Conservation (phyloP, 1,284 basidiomycete genomes). For the Mycosarcoma maydis region DNA sequence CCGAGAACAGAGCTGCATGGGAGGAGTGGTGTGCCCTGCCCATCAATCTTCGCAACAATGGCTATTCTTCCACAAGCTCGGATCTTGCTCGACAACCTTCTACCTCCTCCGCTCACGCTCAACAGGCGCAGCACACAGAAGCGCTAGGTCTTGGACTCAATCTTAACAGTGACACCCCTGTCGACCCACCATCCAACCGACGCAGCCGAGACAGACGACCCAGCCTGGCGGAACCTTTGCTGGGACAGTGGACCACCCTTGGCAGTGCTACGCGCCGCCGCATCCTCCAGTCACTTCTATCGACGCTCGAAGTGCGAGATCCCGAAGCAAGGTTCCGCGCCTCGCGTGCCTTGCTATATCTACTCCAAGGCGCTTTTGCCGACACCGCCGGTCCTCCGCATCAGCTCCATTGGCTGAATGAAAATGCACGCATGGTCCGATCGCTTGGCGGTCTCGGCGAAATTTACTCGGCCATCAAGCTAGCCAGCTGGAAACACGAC, state of each 20-base stretch:
- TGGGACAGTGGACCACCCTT: slow-evolving; percentile 58
- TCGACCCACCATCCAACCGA: background rate
- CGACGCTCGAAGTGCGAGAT: slow-evolving; percentile 59
- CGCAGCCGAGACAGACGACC: slow-evolving; percentile 15
- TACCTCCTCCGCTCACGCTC: slow-evolving; percentile 4
- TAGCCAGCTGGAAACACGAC: slow-evolving; percentile 88
- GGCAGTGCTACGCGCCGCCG: slow-evolving; percentile 51
- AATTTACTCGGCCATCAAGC: slow-evolving; percentile 87
- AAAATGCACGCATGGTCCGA: slow-evolving; percentile 88
- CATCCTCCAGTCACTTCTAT: slow-evolving; percentile 54
- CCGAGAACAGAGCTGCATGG: slow-evolving; percentile 88
- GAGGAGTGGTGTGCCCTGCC: slow-evolving; percentile 71
- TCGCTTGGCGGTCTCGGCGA: slow-evolving; percentile 83
- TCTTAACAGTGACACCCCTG: slow-evolving; percentile 7
- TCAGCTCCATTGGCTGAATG: slow-evolving; percentile 93
- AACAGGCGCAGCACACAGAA: slow-evolving; percentile 15
- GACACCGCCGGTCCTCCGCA: slow-evolving; percentile 90
- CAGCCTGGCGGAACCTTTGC: slow-evolving; percentile 26
- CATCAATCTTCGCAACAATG: slow-evolving; percentile 26
- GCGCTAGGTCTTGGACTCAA: slow-evolving; percentile 53
- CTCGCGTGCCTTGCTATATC: slow-evolving; percentile 58
- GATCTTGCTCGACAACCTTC: slow-evolving; percentile 16
- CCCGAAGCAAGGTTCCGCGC: slow-evolving; percentile 52
- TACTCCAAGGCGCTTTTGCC: slow-evolving; percentile 80
- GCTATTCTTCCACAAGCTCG: slow-evolving; percentile 18